A percentile compares a stretch with the other conserved stretches of the same genome.
phyloP scores from a whole-genome alignment of 495 filamentous ascomycete genomes.

The Stereocaulon alpinum region DNA sequence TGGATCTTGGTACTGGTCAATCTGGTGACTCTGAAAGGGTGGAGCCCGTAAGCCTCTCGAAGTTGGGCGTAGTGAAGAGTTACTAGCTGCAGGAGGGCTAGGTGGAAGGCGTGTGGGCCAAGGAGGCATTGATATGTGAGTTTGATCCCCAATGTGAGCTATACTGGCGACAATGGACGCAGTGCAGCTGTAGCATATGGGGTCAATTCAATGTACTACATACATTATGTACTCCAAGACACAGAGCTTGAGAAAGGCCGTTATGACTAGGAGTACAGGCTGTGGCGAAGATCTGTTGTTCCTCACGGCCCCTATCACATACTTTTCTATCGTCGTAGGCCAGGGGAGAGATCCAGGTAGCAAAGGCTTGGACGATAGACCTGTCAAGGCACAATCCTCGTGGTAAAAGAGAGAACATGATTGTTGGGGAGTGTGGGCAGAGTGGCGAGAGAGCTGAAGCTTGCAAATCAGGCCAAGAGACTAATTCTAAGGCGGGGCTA shows the following conservation, averaged over 20 bases:
- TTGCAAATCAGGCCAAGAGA: neutral
- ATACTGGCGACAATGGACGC: neutral
- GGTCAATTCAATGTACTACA: neutral
- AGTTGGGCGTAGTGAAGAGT: constrained; percentile 3
- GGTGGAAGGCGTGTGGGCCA: constrained; percentile 22
- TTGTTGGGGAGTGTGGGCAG: neutral
- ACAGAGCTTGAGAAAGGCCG: neutral
- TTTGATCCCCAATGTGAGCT: neutral
- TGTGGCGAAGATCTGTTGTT: neutral
- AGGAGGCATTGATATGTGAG: constrained; percentile 20
- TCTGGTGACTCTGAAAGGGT: neutral
- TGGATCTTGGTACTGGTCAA: constrained; percentile 17
- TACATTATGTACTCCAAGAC: neutral
- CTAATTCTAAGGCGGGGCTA: neutral
- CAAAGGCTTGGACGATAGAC: neutral
- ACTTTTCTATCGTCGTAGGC: neutral
- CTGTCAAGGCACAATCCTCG: neutral
- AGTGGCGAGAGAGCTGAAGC: neutral
- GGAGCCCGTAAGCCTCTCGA: constrained; percentile 2
- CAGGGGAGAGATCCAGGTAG: neutral
- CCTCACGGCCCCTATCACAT: constrained; percentile 1
- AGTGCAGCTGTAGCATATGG: neutral
- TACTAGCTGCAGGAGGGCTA: constrained; percentile 13
- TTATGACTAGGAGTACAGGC: neutral
- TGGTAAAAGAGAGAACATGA: neutral